Conservation (phyloP, 1,284 basidiomycete genomes). For the Gomphus sp. region DNA sequence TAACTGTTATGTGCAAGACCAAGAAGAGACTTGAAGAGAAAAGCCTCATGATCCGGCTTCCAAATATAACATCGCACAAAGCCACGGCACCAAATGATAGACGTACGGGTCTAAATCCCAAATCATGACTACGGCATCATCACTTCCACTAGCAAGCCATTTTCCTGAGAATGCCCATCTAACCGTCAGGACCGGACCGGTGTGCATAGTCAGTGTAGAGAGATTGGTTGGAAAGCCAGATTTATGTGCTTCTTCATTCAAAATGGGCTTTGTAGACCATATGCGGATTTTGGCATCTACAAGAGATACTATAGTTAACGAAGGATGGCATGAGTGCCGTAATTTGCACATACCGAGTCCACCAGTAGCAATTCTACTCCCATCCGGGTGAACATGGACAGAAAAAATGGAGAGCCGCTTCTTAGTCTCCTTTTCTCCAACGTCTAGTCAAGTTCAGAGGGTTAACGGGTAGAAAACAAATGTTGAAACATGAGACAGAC, state of each 20-base stretch:
- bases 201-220: slow-evolving; percentile 89
- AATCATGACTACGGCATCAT: slow-evolving; percentile 92
- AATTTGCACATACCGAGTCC: slow-evolving; percentile 46
- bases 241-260: slow-evolving; percentile 64
- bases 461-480: background rate
- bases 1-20: background rate
- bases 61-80: background rate
- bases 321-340: background rate
- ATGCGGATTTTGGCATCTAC: slow-evolving; percentile 89
- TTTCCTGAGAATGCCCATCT: slow-evolving; percentile 92
- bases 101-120: slow-evolving; percentile 96
- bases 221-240: slow-evolving; percentile 76
- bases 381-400: slow-evolving; percentile 91
- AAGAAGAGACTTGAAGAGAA: background rate
- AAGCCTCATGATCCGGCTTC: too few relatives aligned
- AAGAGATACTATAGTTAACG: slow-evolving; percentile 11
- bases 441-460: slow-evolving; percentile 22
- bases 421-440: slow-evolving; percentile 27
- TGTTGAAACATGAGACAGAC: slow-evolving; percentile 16
- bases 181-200: slow-evolving; percentile 90
- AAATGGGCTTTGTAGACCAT: slow-evolving; percentile 93
- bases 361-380: slow-evolving; percentile 91
- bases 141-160: slow-evolving; percentile 93
- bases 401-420: slow-evolving; percentile 88
- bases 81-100: background rate